Conservation (phyloP, 352 stramenopile genomes). For the Globisporangium cylindrosporum region DNA sequence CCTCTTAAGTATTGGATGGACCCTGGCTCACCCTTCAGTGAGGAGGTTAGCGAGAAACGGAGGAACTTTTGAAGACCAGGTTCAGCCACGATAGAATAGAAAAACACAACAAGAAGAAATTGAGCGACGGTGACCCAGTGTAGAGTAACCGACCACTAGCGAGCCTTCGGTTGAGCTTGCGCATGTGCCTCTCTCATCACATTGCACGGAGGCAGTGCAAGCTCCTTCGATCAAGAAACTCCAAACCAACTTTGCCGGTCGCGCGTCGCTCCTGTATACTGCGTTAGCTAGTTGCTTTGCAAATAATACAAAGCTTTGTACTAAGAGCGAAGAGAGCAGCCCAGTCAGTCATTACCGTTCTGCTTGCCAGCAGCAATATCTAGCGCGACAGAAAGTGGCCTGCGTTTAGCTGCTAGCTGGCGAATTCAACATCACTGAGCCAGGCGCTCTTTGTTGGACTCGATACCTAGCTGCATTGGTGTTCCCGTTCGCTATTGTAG, state of each 20-base stretch:
- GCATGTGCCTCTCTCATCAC: neutral
- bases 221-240: neutral
- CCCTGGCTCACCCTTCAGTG: too few species aligned
- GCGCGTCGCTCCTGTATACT: neutral
- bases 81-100: neutral
- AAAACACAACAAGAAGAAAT: neutral
- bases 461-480: too few species aligned
- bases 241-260: neutral
- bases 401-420: too few species aligned
- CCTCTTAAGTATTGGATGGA: conserved; percentile 34
- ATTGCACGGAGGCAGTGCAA: neutral
- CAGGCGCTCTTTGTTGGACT: too few species aligned
- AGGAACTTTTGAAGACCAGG: neutral
- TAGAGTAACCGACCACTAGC: neutral
- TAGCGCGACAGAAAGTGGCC: too few species aligned
- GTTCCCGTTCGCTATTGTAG: too few species aligned
- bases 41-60: neutral
- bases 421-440: too few species aligned
- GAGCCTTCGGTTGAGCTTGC: neutral
- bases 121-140: neutral
- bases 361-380: too few species aligned
- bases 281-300: neutral
- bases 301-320: neutral
- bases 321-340: neutral
- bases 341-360: too few species aligned